A percentile compares a stretch with the other conserved stretches of the same genome.
Conservation (phyloP, 768 basidiomycete species). For the Stropharia rugosoannulata region DNA sequence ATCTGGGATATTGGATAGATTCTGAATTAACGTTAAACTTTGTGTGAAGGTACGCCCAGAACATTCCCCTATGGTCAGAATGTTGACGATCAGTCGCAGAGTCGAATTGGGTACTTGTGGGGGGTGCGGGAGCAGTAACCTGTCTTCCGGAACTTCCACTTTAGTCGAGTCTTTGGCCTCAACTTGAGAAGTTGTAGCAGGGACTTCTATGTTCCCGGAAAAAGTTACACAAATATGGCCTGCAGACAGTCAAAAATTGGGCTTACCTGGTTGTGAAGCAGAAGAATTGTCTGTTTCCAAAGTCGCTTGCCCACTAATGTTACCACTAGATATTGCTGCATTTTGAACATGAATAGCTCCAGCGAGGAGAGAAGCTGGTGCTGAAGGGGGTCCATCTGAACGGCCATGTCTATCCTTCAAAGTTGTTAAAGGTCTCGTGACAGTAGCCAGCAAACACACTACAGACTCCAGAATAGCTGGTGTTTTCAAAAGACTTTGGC, state of each 20-base stretch:
- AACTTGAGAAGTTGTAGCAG: conserved; percentile 4
- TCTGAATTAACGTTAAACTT: conserved; percentile 87
- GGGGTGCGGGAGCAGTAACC: conserved; percentile 60
- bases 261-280: conserved; percentile 10
- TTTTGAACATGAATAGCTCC: not conserved
- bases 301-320: not conserved
- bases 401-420: conserved; percentile 52
- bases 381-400: conserved; percentile 3
- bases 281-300: not conserved
- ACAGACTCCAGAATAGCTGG: conserved; percentile 93
- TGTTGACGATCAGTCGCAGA: conserved; percentile 93
- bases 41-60: conserved; percentile 95
- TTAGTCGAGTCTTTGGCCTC: conserved; percentile 14
- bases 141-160: conserved; percentile 41
- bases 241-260: not conserved
- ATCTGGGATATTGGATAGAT: conserved; percentile 86
- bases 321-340: not conserved
- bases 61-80: conserved; percentile 96
- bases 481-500: conserved; percentile 81
- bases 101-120: conserved; percentile 85
- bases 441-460: conserved; percentile 81
- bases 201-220: not conserved
- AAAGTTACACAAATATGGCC: not conserved
- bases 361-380: not conserved
- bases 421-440: conserved; percentile 79